Percentiles rank a stretch among this genome's conserved stretches.
Evolutionary conservation across 805 yeast genomes (phyloP).

Genomic region (Saccharomycopsis synnaedendra): DNA sequence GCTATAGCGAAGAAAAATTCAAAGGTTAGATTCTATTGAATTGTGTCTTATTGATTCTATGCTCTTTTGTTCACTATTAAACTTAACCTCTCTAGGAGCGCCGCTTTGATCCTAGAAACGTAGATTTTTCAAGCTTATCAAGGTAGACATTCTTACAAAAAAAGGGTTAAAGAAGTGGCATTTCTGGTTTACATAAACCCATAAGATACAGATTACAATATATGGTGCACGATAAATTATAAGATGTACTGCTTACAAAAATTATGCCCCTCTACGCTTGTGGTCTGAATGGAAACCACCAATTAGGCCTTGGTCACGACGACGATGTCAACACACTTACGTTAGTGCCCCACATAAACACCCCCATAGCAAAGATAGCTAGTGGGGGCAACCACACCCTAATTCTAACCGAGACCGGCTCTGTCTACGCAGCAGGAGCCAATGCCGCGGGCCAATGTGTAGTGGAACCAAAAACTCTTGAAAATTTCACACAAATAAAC

Average conservation of each 20-base stretch:
- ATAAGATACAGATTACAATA: neutral
- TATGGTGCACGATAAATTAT: neutral
- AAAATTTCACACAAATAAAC: conserved; percentile 11
- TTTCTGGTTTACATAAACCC: too few species aligned
- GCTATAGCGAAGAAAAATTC: too few species aligned
- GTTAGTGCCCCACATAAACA: conserved; percentile 7
- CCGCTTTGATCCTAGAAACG: too few species aligned
- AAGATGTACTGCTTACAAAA: neutral
- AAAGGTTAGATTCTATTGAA: too few species aligned
- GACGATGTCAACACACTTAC: conserved; percentile 30
- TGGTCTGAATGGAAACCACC: conserved; percentile 80
- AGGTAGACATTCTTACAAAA: too few species aligned
- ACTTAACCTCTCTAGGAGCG: too few species aligned
- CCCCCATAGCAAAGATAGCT: conserved; percentile 27
- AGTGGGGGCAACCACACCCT: conserved; percentile 89
- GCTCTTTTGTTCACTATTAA: too few species aligned
- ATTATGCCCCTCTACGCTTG: conserved; percentile 34
- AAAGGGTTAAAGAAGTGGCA: too few species aligned
- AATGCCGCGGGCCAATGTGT: conserved; percentile 47
- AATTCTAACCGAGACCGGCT: conserved; percentile 41
- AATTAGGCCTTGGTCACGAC: conserved; percentile 50
- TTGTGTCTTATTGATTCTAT: too few species aligned
- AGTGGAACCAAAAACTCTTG: neutral
- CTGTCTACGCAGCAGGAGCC: conserved; percentile 47
- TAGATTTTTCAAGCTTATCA: too few species aligned